Evolutionary conservation across 805 yeast genomes (phyloP), one percentile per base, ranked within the genome.

Genomic region (Candida ponderosae): DNA sequence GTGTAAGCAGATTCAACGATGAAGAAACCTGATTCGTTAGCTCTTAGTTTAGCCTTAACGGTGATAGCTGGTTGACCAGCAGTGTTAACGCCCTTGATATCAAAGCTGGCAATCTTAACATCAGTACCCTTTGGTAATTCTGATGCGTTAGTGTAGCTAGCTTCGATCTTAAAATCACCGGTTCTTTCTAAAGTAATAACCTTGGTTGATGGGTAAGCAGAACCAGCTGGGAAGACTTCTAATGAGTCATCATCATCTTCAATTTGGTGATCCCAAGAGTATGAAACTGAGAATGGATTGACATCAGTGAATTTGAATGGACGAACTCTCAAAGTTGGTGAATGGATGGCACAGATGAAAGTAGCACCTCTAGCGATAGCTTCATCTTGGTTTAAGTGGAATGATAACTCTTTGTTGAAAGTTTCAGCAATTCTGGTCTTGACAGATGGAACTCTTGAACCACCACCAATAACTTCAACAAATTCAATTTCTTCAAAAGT

Each of bases 311-410:
- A 93, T 70, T 90, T 90, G 82, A 93, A 93, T 50, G 96, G 96
- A 69, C 97, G 84, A 37, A 93, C 98, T 71, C 98, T 85, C 56
- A 93, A 79, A 48, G 97, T 89, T 66, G 98, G 98, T 27, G 97
- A 90, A 74, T 89, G 97, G 70, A 88, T 85, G 51, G 98, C 99
- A 66, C 98, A 93, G 57, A 93, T 84, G 68, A 93, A 93, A 34
- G 98, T 96, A 55, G 96, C 95, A 72, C 99, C 99, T 66, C 90
- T 86, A 40, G 98, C 97, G 62, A 90, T 83, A 46, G 98, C 96
- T 75, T 93, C 99, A 62, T 93, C 99, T 71, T 89, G 97, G 76
- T 93, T 93, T 68, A 94, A 78, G 52, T 97, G 94, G 72, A 84
- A 83, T 30, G 96, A 85, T 60, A 93, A 72, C 54, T 70, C 81